A percentile compares a stretch with the other conserved stretches of the same genome.
These are phyloP conservation scores for Conticribra guillardii DNA, from an alignment of 108 stramenopile genomes.

Conservation along the genomic window DNA sequence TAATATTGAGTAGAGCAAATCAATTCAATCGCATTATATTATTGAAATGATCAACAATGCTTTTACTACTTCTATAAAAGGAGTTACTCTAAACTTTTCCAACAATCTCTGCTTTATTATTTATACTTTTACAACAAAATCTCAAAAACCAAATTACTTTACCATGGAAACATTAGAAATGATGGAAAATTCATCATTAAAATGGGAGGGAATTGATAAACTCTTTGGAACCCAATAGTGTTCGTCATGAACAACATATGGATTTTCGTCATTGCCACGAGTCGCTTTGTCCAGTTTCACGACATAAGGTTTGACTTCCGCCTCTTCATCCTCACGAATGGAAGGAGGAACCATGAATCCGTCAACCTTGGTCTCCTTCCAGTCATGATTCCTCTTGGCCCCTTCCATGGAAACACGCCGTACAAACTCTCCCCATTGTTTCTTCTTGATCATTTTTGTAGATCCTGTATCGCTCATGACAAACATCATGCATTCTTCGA, in stretches of 20 bases:
- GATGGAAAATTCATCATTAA: background rate
- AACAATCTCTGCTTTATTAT: too few relatives aligned
- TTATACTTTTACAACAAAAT: too few relatives aligned
- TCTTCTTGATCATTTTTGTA: conserved; percentile 11
- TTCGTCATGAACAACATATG: background rate
- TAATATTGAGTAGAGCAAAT: too few relatives aligned
- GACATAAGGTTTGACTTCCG: background rate
- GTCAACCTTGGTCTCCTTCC: too few relatives aligned
- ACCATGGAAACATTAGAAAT: background rate
- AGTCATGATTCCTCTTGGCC: background rate
- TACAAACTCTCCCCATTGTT: conserved; percentile 9
- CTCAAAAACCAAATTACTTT: background rate
- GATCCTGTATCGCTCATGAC: conserved; percentile 11
- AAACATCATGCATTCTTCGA: conserved; percentile 15
- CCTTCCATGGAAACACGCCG: conserved; percentile 1
- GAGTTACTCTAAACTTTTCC: background rate
- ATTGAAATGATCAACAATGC: too few relatives aligned
- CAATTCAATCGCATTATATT: too few relatives aligned
- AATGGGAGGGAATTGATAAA: background rate
- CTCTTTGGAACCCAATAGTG: background rate
- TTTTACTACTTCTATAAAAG: background rate
- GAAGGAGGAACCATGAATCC: too few relatives aligned
- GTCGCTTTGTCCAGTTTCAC: too few relatives aligned
- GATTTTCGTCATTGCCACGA: too few relatives aligned
- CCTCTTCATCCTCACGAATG: background rate